phyloP scores from a whole-genome alignment of 257 asterid genomes.

The Solanum bulbocastanum region DNA sequence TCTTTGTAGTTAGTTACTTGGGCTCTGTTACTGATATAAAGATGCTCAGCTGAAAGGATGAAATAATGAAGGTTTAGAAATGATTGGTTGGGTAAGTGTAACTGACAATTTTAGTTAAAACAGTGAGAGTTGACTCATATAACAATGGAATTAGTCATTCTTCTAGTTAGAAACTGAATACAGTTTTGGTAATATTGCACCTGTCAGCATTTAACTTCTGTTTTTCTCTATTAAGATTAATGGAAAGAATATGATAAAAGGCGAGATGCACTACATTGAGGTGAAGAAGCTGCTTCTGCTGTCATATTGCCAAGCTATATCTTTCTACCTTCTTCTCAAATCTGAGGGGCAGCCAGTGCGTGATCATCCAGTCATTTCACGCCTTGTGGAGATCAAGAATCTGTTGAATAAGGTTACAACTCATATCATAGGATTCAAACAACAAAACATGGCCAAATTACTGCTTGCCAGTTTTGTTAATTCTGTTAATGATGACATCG shows the following conservation, averaged over 20 bases:
- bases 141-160: neutral
- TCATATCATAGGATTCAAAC: neutral
- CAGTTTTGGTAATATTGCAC: neutral
- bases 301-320: conserved; percentile 85
- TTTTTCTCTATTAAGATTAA: conserved; percentile 35
- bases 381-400: conserved; percentile 75
- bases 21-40: neutral
- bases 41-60: neutral
- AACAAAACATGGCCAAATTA: neutral
- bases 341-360: conserved; percentile 88
- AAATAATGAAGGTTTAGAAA: neutral
- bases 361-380: conserved; percentile 92
- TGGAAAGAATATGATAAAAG: conserved; percentile 34
- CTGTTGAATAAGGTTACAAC: conserved; percentile 72
- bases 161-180: neutral
- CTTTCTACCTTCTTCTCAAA: conserved; percentile 88
- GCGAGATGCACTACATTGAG: conserved; percentile 56
- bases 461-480: neutral
- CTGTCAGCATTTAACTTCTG: neutral
- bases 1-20: neutral
- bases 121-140: neutral
- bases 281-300: conserved; percentile 73
- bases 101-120: neutral
- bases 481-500: neutral
- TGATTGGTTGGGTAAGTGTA: neutral